Base-by-base conservation (phyloP, 2,329 filamentous ascomycete genomes). In the Phaeoacremonium minimum region DNA sequence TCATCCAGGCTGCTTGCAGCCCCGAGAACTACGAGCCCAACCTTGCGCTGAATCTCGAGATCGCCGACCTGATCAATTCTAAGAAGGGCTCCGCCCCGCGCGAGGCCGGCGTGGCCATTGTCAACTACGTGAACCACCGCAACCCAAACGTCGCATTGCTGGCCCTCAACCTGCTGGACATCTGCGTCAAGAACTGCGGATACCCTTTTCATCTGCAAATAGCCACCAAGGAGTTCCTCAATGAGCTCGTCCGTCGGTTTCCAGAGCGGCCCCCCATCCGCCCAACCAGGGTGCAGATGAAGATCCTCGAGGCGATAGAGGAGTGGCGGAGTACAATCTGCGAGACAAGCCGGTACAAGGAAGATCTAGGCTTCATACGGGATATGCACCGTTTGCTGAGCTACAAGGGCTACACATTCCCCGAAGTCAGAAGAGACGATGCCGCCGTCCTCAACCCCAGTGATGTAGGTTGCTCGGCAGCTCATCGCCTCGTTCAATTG, bases 131-230 rank as follows among this genome's bases (percentile, higher is more conserved):
- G 71, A 98, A 98, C 67, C 88, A 95, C 63, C 87, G 93, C 60
- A 98, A 97, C 60, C 86, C 90, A 42, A 97, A 95, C 62, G 88
- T 98, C 49, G 85, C 90, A 43, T 71, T 98, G 48, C 76, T 97
- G 41, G 91, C 93, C 41, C 75, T 97, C 55, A 83, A 83, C 67
- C 79, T 98, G 48, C 86, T 98, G 57, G 93, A 98, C 61, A 97
- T 97, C 46, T 97, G 93, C 64, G 93, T 97, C 64, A 98, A 98
- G 73, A 98, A 98, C 68, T 98, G 93, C 74, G 93, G 93, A 52
- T 98, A 98, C 60, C 90, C 93, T 2, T 98, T 98, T 64, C 93
- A 98, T 57, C 80, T 98, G 40, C 93, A 98, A 64, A 96, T 98
- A 58, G 90, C 87, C 63, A 97, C 93, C 49, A 98, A 98, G 63